These are phyloP conservation scores for Volvox reticuliferus DNA, from an alignment of 139 green algal genomes.

Conservation along the genomic window DNA sequence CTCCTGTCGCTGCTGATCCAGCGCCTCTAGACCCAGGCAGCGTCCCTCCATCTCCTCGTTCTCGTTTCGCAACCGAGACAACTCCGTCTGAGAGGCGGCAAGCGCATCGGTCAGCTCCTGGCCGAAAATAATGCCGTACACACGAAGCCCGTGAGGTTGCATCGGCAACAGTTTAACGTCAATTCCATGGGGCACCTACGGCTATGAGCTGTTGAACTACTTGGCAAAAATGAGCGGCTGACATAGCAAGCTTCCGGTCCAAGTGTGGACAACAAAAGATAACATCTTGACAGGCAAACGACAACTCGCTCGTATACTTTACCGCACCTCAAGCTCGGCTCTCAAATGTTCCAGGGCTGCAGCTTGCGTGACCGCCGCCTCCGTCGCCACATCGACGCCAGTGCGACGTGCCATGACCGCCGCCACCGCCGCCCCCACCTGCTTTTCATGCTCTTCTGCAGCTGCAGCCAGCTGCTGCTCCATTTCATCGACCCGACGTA, in stretches of 20 bases:
- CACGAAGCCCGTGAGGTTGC: too few relatives aligned
- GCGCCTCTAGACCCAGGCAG: conserved; percentile 44
- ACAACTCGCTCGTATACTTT: not conserved
- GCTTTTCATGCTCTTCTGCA: not conserved
- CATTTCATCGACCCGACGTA: not conserved
- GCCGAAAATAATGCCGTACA: too few relatives aligned
- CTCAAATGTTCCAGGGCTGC: not conserved
- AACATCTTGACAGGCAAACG: too few relatives aligned
- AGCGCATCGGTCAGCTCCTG: too few relatives aligned
- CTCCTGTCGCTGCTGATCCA: conserved; percentile 24
- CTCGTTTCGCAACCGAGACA: conserved; percentile 2
- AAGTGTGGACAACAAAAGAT: too few relatives aligned
- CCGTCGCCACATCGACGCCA: not conserved
- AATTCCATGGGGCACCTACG: too few relatives aligned
- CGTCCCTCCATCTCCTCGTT: conserved; percentile 49
- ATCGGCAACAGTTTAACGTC: too few relatives aligned
- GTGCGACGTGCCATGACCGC: not conserved
- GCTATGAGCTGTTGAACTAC: too few relatives aligned
- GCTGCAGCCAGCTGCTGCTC: not conserved
- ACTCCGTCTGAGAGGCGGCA: not conserved
- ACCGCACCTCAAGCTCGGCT: not conserved
- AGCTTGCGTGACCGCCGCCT: not conserved
- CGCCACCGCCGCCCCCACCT: not conserved
- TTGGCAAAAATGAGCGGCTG: too few relatives aligned
- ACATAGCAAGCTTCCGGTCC: too few relatives aligned